Evolutionary conservation across 2,329 filamentous ascomycete genomes (phyloP).

Genomic region (Clarireedia paspali): DNA sequence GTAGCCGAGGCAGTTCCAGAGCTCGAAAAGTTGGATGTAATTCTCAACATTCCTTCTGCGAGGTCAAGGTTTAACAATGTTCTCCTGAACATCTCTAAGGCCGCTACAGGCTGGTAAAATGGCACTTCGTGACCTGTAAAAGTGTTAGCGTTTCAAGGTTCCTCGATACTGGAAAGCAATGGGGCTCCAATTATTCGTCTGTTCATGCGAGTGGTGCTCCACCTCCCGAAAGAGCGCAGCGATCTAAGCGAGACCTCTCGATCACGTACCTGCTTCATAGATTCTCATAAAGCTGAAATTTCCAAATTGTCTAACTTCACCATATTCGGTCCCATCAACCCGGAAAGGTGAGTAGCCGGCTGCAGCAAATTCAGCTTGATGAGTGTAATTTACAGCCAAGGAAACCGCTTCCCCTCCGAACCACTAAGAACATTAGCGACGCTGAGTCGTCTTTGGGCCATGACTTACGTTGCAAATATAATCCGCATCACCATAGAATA

Average conservation of each 20-base stretch:
- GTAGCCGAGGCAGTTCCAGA: slow-evolving; percentile 16
- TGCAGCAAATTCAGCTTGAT: slow-evolving; percentile 40
- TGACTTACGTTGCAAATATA: slow-evolving; percentile 19
- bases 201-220: too few species aligned
- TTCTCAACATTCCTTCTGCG: slow-evolving; percentile 36
- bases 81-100: slow-evolving; percentile 25
- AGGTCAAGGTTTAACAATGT: slow-evolving; percentile 24
- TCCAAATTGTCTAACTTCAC: slow-evolving; percentile 51
- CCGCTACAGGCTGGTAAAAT: slow-evolving; percentile 21
- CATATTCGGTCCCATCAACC: slow-evolving; percentile 46
- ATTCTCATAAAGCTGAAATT: slow-evolving; percentile 33
- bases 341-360: slow-evolving; percentile 50
- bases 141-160: neutral
- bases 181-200: neutral
- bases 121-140: slow-evolving; percentile 20
- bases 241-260: too few species aligned
- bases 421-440: slow-evolving; percentile 21
- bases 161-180: neutral
- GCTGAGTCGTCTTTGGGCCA: neutral
- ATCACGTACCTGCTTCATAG: slow-evolving; percentile 20
- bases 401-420: slow-evolving; percentile 52
- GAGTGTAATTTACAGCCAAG: slow-evolving; percentile 38
- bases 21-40: slow-evolving; percentile 18
- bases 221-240: too few species aligned
- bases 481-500: slow-evolving; percentile 49